Conservation (phyloP, 768 basidiomycete species). For the Hortiboletus flavorubellus region DNA sequence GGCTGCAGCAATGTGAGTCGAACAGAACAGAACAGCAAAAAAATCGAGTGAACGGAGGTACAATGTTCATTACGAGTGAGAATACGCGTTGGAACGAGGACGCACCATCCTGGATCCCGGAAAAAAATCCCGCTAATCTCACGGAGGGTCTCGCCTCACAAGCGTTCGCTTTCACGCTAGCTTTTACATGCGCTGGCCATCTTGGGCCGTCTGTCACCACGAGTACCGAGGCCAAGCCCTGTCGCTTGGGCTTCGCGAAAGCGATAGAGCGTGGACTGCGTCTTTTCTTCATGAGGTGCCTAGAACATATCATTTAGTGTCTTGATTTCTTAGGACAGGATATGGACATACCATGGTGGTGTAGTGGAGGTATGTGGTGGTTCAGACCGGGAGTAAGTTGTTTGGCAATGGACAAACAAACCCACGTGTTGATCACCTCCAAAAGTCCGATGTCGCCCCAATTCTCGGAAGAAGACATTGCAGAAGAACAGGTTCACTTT, state of each 20-base stretch:
- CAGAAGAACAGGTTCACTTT: slow-evolving; percentile 70
- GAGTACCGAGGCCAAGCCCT: slow-evolving; percentile 88
- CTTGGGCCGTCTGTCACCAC: slow-evolving; percentile 80
- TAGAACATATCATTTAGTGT: slow-evolving; percentile 22
- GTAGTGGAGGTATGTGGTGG: not conserved
- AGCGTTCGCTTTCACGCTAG: slow-evolving; percentile 88
- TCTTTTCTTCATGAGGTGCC: slow-evolving; percentile 99
- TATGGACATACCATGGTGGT: slow-evolving; percentile 15
- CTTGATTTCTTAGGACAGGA: too few relatives aligned
- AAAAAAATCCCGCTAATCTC: slow-evolving; percentile 96
- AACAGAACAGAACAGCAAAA: too few relatives aligned
- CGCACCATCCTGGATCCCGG: slow-evolving; percentile 95
- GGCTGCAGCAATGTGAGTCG: slow-evolving; percentile 43
- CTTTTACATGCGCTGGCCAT: slow-evolving; percentile 94
- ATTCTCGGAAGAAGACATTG: slow-evolving; percentile 33
- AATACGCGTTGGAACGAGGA: slow-evolving; percentile 2
- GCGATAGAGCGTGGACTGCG: slow-evolving; percentile 91
- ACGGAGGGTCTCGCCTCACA: slow-evolving; percentile 91
- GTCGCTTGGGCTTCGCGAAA: slow-evolving; percentile 97
- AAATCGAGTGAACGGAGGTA: too few relatives aligned
- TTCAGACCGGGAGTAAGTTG: too few relatives aligned
- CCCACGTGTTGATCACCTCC: slow-evolving; percentile 6
- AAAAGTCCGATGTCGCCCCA: slow-evolving; percentile 19
- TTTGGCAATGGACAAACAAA: slow-evolving; percentile 27
- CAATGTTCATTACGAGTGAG: too few relatives aligned